phyloP scores from a whole-genome alignment of 805 yeast genomes.

The Saccharomycodes ludwigii region DNA sequence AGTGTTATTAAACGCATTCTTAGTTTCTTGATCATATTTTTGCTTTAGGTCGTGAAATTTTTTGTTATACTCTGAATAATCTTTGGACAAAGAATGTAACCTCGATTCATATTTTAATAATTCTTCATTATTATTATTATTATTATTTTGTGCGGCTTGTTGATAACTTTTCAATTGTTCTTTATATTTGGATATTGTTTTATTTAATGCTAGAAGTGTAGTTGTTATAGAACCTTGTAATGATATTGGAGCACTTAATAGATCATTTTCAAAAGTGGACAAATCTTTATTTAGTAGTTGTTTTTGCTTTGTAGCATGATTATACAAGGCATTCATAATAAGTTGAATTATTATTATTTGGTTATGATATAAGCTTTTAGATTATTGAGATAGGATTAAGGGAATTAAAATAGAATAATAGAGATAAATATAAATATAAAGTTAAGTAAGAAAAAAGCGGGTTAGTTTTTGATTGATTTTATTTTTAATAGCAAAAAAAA shows the following conservation, averaged over 20 bases:
- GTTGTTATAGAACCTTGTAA: conserved; percentile 56
- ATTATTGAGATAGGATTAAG: no score
- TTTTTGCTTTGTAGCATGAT: conserved; percentile 81
- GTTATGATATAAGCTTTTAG: no score
- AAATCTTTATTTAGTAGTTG: conserved; percentile 61
- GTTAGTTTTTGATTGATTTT: no score
- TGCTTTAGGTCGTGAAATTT: conserved; percentile 26
- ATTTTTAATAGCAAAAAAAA: no score
- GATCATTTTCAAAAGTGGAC: conserved; percentile 48
- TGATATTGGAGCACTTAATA: conserved; percentile 56
- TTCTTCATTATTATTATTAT: conserved; percentile 7
- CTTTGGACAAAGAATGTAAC: conserved; percentile 40
- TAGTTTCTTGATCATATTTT: conserved; percentile 1
- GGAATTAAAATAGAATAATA: no score
- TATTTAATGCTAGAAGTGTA: conserved; percentile 57
- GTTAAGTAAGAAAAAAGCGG: no score
- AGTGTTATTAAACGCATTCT: conserved; percentile 3
- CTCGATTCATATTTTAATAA: conserved; percentile 46
- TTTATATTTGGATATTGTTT: conserved; percentile 63
- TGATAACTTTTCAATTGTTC: conserved; percentile 47
- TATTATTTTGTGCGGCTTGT: conserved; percentile 33
- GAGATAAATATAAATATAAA: no score
- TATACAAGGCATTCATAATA: conserved; percentile 69
- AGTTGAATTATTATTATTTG: no score
- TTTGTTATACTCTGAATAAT: conserved; percentile 19